Conservation (phyloP, 1,284 basidiomycete genomes). For the Ganoderma sinense region DNA sequence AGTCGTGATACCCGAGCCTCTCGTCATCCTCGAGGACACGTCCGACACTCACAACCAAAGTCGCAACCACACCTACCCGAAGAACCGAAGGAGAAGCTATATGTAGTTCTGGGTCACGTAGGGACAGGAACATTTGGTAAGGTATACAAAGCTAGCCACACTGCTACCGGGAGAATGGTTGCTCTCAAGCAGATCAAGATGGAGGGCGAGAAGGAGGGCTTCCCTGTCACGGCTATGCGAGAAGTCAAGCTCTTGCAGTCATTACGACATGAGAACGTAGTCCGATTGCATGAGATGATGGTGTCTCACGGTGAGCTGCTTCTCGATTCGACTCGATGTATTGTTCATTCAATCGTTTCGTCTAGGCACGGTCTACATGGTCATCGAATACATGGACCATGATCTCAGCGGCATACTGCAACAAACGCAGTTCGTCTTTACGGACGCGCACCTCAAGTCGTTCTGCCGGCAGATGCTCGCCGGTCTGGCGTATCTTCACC, state of each 20-base stretch:
- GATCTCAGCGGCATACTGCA: constrained; percentile 96
- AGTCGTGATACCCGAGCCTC: constrained; percentile 1
- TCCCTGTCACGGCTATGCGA: constrained; percentile 98
- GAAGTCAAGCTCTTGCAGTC: constrained; percentile 98
- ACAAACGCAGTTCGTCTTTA: constrained; percentile 88
- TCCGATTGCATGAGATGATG: constrained; percentile 97
- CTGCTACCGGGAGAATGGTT: constrained; percentile 77
- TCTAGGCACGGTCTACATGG: constrained; percentile 96
- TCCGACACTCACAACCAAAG: not conserved
- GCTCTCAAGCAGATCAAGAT: constrained; percentile 98
- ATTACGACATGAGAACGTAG: constrained; percentile 88
- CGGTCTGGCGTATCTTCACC: constrained; percentile 94
- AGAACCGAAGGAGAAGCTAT: constrained; percentile 64
- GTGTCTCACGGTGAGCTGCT: constrained; percentile 84
- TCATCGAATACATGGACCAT: constrained; percentile 99
- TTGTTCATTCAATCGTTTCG: constrained; percentile 5
- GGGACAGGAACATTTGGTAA: constrained; percentile 99
- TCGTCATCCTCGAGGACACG: not conserved
- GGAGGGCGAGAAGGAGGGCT: constrained; percentile 97
- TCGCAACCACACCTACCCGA: constrained; percentile 17
- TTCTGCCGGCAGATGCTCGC: constrained; percentile 94
- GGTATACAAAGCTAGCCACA: constrained; percentile 96
- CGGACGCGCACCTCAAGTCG: constrained; percentile 91
- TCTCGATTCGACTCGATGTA: not conserved
- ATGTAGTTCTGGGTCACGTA: constrained; percentile 92